Evolutionary conservation across 2,329 filamentous ascomycete genomes (phyloP).

Genomic region (Fusarium subglutinans): DNA sequence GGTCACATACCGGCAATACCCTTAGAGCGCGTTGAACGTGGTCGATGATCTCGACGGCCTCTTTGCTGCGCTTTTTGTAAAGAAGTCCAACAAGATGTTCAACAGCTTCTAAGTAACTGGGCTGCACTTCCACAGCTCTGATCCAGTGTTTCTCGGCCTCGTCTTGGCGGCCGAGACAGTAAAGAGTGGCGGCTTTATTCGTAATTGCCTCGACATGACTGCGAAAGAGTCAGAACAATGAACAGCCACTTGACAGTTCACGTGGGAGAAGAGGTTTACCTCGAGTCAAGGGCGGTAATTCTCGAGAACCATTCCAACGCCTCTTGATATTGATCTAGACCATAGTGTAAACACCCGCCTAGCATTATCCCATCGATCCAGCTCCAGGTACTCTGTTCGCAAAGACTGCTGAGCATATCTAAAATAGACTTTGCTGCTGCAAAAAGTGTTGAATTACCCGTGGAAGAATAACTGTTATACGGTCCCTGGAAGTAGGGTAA

Average conservation of each 20-base stretch:
- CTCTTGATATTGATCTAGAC: constrained; percentile 83
- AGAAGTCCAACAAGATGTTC: constrained; percentile 92
- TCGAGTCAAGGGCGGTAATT: constrained; percentile 64
- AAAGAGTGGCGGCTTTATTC: constrained; percentile 88
- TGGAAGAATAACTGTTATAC: constrained; percentile 21
- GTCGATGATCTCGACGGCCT: constrained; percentile 88
- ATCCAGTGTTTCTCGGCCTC: constrained; percentile 91
- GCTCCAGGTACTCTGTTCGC: constrained; percentile 81
- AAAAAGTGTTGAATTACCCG: constrained; percentile 51
- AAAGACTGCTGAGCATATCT: constrained; percentile 76
- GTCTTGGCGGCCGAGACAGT: constrained; percentile 81
- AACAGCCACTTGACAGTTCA: constrained; percentile 45
- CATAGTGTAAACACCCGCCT: constrained; percentile 91
- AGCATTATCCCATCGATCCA: constrained; percentile 96
- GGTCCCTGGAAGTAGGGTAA: constrained; percentile 15
- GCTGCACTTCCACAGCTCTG: constrained; percentile 81
- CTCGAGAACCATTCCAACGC: constrained; percentile 79
- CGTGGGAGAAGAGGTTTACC: constrained; percentile 53
- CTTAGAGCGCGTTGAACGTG: constrained; percentile 81
- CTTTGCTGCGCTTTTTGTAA: constrained; percentile 82
- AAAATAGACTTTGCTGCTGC: constrained; percentile 71
- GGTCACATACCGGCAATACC: constrained; percentile 42
- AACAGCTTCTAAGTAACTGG: constrained; percentile 91
- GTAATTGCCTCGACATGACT: constrained; percentile 93
- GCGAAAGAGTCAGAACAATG: constrained; percentile 45